Evolutionary conservation across 73 alveolate species (phyloP).

Genomic region (Paramecium primaurelia): DNA sequence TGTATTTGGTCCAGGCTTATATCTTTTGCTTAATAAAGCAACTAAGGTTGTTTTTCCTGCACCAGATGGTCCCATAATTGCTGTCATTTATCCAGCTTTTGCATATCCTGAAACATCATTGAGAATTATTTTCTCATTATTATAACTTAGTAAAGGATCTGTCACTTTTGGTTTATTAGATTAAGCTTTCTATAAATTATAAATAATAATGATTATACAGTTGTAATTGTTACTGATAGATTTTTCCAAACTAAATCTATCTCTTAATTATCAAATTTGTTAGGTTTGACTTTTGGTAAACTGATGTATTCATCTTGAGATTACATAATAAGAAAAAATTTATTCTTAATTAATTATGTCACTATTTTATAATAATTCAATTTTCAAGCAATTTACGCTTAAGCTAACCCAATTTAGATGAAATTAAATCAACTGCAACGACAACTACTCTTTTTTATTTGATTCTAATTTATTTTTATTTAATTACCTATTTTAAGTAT

Average conservation of each 20-base stretch:
- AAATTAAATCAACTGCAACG: conserved; percentile 43
- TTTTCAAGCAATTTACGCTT: conserved; percentile 27
- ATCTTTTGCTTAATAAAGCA: conserved; percentile 33
- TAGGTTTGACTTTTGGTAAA: not conserved
- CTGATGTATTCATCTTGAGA: not conserved
- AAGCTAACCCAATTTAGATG: conserved; percentile 31
- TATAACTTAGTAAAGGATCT: not conserved
- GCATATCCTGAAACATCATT: conserved; percentile 42
- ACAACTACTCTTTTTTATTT: not conserved
- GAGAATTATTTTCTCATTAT: not conserved
- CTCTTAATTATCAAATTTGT: not conserved
- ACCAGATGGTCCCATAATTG: conserved; percentile 62
- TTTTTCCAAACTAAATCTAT: not conserved
- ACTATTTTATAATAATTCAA: not conserved
- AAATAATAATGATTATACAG: not conserved
- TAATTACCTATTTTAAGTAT: not conserved
- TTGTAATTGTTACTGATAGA: not conserved
- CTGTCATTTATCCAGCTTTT: conserved; percentile 56
- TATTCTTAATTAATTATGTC: not conserved
- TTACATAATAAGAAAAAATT: not conserved
- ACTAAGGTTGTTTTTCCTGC: conserved; percentile 57
- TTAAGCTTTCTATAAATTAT: not conserved
- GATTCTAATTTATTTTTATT: not conserved
- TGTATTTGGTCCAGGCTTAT: not conserved
- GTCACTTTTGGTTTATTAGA: not conserved